phyloP scores from a whole-genome alignment of 2,329 filamentous ascomycete species.

The Neonectria neomacrospora region DNA sequence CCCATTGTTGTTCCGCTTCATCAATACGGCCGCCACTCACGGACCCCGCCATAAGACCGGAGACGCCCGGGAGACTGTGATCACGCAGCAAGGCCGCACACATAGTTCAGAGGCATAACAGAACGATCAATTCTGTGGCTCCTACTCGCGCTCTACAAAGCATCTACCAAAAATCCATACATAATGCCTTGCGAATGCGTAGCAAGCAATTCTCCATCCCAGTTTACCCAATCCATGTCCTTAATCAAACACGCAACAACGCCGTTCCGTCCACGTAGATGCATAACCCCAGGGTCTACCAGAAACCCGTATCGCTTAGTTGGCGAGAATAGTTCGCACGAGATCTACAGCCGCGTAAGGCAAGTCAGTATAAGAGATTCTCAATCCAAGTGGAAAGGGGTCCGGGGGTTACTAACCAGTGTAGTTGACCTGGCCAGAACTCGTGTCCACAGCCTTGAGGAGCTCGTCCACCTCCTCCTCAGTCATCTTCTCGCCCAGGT shows the following conservation, averaged over 20 bases:
- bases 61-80: conserved; percentile 10
- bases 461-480: conserved; percentile 99
- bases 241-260: conserved; percentile 48
- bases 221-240: conserved; percentile 41
- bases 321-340: conserved; percentile 86
- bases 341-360: conserved; percentile 65
- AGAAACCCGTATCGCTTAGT: conserved; percentile 60
- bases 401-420: conserved; percentile 68
- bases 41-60: conserved; percentile 18
- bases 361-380: conserved; percentile 13
- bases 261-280: conserved; percentile 49
- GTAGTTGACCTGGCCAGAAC: conserved; percentile 97
- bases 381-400: not conserved
- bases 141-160: conserved; percentile 35
- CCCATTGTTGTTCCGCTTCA: conserved; percentile 5
- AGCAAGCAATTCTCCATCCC: conserved; percentile 44
- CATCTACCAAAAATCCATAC: conserved; percentile 46
- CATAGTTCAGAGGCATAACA: conserved; percentile 32
- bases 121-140: conserved; percentile 37
- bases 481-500: conserved; percentile 98
- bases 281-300: conserved; percentile 44
- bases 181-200: conserved; percentile 34
- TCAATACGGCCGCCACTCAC: not conserved
- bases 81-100: conserved; percentile 8
- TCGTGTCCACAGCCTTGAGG: conserved; percentile 97